Evolutionary conservation across 1,139 yeast species (phyloP).

Genomic region (Hyphopichia pseudoburtonii): DNA sequence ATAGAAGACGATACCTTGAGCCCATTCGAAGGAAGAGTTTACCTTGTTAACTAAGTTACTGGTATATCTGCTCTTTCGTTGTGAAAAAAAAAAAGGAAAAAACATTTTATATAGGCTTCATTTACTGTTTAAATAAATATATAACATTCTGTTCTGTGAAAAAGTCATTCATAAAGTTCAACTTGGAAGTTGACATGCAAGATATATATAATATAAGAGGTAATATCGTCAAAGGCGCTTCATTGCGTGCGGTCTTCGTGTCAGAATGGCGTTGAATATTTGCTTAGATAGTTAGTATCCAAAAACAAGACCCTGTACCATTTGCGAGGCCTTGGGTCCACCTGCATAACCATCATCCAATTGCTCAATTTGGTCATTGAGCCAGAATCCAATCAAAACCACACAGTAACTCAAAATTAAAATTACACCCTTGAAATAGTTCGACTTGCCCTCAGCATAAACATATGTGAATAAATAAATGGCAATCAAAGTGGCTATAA

Average conservation of each 20-base stretch:
- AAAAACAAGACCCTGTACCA: background rate
- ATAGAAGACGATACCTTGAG: conserved; percentile 22
- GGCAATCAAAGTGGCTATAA: conserved; percentile 80
- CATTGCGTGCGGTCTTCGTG: too few relatives aligned
- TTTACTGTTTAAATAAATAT: too few relatives aligned
- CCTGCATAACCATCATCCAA: conserved; percentile 32
- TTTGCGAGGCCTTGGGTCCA: background rate
- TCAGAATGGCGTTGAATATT: too few relatives aligned
- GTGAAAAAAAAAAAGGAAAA: too few relatives aligned
- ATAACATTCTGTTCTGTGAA: too few relatives aligned
- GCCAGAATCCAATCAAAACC: conserved; percentile 79
- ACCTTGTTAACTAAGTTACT: conserved; percentile 20
- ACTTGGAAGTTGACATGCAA: too few relatives aligned
- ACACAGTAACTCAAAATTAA: conserved; percentile 77
- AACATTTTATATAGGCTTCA: too few relatives aligned
- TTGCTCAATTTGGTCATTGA: conserved; percentile 45
- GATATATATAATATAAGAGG: too few relatives aligned
- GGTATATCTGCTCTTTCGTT: too few relatives aligned
- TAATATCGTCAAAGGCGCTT: too few relatives aligned
- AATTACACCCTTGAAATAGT: conserved; percentile 93
- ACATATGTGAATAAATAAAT: conserved; percentile 89
- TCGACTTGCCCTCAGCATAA: conserved; percentile 95
- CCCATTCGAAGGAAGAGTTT: conserved; percentile 43
- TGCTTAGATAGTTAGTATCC: background rate
- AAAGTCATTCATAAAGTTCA: too few relatives aligned